phyloP scores from a whole-genome alignment of 495 filamentous ascomycete genomes.

The Lepidopterella palustris region DNA sequence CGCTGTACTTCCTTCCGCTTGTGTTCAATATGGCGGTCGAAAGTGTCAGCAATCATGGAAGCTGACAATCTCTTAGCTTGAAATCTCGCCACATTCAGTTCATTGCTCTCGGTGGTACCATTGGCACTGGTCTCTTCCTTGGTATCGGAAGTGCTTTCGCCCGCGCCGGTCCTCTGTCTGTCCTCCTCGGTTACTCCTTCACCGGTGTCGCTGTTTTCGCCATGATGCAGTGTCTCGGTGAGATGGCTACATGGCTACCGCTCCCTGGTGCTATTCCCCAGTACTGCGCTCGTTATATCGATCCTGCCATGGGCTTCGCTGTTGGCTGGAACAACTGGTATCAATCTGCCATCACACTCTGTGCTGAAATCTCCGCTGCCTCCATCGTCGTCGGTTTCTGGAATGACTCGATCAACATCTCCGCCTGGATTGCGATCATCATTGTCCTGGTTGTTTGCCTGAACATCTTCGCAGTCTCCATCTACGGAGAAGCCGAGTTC shows the following conservation, averaged over 20 bases:
- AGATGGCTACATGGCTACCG: constrained; percentile 71
- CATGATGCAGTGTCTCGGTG: constrained; percentile 51
- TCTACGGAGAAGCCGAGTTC: constrained; percentile 71
- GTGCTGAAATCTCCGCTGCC: constrained; percentile 68
- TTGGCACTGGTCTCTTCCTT: constrained; percentile 71
- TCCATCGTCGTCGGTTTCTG: constrained; percentile 71
- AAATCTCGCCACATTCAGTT: constrained; percentile 54
- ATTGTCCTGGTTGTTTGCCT: constrained; percentile 59
- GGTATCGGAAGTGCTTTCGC: constrained; percentile 60
- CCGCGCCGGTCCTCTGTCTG: constrained; percentile 56
- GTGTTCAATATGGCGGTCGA: background rate
- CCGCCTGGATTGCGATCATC: constrained; percentile 71
- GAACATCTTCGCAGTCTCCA: constrained; percentile 61
- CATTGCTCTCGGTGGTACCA: constrained; percentile 62
- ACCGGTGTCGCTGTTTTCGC: constrained; percentile 59
- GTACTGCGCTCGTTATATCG: constrained; percentile 66
- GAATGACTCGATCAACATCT: constrained; percentile 50
- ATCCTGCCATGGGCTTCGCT: constrained; percentile 68
- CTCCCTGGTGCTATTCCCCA: constrained; percentile 69
- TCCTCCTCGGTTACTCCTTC: constrained; percentile 65
- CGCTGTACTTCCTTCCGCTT: background rate
- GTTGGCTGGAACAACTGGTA: constrained; percentile 65
- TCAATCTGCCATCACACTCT: constrained; percentile 52
- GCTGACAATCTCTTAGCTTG: constrained; percentile 26
- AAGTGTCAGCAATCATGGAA: background rate